Percentiles rank a stretch among this genome's conserved stretches.
Conservation (phyloP, 345 rosid species). For the Eucalyptus regnans region DNA sequence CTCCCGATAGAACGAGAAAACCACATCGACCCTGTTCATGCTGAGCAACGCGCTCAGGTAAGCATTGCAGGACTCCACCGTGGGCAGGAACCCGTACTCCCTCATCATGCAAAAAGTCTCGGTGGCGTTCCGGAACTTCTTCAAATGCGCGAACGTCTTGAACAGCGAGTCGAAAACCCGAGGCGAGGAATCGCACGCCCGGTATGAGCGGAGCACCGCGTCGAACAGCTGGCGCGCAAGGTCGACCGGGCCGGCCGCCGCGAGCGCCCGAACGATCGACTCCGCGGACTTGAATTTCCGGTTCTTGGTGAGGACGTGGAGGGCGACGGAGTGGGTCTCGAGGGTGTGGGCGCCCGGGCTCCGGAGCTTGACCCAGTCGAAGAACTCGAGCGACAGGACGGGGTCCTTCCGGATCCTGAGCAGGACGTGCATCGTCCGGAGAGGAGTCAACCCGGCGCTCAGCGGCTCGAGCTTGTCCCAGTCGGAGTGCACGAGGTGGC, state of each 20-base stretch:
- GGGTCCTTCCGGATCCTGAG: constrained; percentile 49
- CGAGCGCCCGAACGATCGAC: constrained; percentile 27
- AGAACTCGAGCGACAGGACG: constrained; percentile 70
- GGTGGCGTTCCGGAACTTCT: constrained; percentile 58
- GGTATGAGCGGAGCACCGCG: constrained; percentile 40
- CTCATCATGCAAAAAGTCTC: constrained; percentile 51
- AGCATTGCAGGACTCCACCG: constrained; percentile 70
- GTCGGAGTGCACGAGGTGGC: constrained; percentile 76
- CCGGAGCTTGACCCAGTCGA: constrained; percentile 42
- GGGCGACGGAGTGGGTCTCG: constrained; percentile 43
- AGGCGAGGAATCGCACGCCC: constrained; percentile 68
- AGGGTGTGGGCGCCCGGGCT: constrained; percentile 40
- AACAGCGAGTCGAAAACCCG: constrained; percentile 70
- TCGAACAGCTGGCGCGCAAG: constrained; percentile 52
- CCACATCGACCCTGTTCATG: constrained; percentile 49
- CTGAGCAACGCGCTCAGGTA: constrained; percentile 58
- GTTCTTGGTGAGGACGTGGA: constrained; percentile 59
- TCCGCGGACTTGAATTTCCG: constrained; percentile 69
- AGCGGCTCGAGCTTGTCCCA: constrained; percentile 53
- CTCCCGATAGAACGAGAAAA: constrained; percentile 46
- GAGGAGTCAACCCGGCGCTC: constrained; percentile 27
- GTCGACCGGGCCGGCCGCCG: constrained; percentile 8
- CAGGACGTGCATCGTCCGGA: constrained; percentile 49
- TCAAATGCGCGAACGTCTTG: constrained; percentile 53
- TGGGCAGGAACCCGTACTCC: constrained; percentile 58